Percentiles rank a stretch among this genome's conserved stretches.
These are phyloP conservation scores for Eimeria brunetti DNA, from an alignment of 169 alveolate species.

Conservation along the genomic window DNA sequence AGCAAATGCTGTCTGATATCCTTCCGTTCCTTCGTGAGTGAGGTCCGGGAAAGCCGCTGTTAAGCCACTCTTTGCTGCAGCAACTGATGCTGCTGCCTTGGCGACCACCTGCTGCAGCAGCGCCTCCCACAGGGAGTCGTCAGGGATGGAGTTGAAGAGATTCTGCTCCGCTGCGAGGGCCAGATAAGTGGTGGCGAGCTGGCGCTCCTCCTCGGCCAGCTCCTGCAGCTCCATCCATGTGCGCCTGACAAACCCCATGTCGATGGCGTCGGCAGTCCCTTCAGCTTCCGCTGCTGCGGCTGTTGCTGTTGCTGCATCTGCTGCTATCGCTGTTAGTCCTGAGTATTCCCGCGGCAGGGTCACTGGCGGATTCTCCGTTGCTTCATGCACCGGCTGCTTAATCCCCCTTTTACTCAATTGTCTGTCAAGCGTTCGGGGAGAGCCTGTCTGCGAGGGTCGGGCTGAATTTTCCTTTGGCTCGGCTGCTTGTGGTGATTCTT, in stretches of 20 bases:
- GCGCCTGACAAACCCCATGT: slow-evolving; percentile 19
- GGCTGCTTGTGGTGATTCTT: not conserved
- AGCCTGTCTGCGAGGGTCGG: not conserved
- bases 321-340: slow-evolving; percentile 13
- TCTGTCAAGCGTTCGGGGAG: not conserved
- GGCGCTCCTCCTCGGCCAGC: slow-evolving; percentile 55
- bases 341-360: slow-evolving; percentile 36
- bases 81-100: slow-evolving; percentile 41
- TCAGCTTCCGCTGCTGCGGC: slow-evolving; percentile 66
- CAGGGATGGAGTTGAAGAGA: slow-evolving; percentile 30
- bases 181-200: slow-evolving; percentile 20
- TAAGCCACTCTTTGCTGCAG: slow-evolving; percentile 41
- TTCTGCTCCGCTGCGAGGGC: slow-evolving; percentile 37
- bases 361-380: not conserved
- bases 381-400: not conserved
- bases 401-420: not conserved
- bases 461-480: not conserved
- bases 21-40: slow-evolving; percentile 29
- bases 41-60: slow-evolving; percentile 27
- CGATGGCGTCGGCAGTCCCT: slow-evolving; percentile 39
- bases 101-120: slow-evolving; percentile 47
- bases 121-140: slow-evolving; percentile 47
- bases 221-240: slow-evolving; percentile 43
- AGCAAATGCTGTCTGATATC: slow-evolving; percentile 18
- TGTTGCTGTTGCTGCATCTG: slow-evolving; percentile 53